phyloP scores from a whole-genome alignment of 306 rosid genomes.

The Canavalia gladiata region DNA sequence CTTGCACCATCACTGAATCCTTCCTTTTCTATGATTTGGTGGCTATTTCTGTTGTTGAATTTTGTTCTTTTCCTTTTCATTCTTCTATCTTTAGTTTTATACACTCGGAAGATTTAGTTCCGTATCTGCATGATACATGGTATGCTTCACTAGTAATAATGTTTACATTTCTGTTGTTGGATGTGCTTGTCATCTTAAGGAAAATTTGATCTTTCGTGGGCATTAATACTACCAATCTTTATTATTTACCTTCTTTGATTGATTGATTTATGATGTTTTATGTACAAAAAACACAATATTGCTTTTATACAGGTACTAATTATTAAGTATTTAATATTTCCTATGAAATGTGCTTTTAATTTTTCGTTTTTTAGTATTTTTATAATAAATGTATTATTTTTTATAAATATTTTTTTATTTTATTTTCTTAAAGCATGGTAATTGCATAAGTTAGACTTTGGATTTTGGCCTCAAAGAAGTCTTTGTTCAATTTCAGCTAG shows the following conservation, averaged over 20 bases:
- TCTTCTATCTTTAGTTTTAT: not conserved
- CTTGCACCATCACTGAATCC: not conserved
- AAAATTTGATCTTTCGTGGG: not conserved
- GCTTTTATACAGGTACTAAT: not conserved
- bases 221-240: not conserved
- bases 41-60: conserved; percentile 8
- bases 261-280: conserved; percentile 1
- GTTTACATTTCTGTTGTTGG: not conserved
- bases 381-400: not conserved
- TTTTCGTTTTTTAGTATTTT: not conserved
- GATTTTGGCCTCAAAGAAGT: not conserved
- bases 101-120: not conserved
- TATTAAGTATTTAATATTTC: not conserved
- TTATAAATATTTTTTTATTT: not conserved
- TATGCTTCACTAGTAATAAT: not conserved
- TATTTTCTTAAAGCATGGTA: not conserved
- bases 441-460: not conserved
- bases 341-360: not conserved
- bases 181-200: not conserved
- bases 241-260: not conserved
- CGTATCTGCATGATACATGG: not conserved
- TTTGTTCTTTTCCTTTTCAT: not conserved
- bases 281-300: not conserved
- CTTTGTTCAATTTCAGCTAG: conserved; percentile 26
- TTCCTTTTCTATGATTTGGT: conserved; percentile 13